phyloP scores from a whole-genome alignment of 208 protist genomes.

The Eutreptiella sp. region DNA sequence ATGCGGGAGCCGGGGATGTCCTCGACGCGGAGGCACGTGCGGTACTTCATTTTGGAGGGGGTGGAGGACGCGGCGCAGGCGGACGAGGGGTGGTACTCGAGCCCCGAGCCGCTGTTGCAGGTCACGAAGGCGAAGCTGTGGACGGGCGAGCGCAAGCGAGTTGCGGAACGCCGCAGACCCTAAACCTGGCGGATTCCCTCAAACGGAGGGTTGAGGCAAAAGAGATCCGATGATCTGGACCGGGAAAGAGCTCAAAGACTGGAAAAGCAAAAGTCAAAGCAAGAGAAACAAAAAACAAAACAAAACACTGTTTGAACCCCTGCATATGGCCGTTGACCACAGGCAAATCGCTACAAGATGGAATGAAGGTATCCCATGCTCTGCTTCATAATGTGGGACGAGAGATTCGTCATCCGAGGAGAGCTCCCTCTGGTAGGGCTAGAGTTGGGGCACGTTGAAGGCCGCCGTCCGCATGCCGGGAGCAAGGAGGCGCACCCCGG shows the following conservation, averaged over 20 bases:
- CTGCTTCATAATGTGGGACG: too few relatives aligned
- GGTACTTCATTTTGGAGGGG: conserved; percentile 47
- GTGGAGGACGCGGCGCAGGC: conserved; percentile 49
- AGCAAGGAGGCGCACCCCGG: too few relatives aligned
- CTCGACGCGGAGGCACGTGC: conserved; percentile 49
- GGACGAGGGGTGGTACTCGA: conserved; percentile 55
- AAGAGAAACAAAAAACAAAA: too few relatives aligned
- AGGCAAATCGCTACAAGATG: too few relatives aligned
- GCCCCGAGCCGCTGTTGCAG: conserved; percentile 52
- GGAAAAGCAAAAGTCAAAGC: too few relatives aligned
- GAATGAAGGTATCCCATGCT: too few relatives aligned
- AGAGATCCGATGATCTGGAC: conserved; percentile 35
- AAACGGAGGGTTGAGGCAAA: conserved; percentile 35
- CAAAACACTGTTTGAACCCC: too few relatives aligned
- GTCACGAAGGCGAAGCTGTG: conserved; percentile 44
- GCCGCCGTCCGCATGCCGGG: too few relatives aligned
- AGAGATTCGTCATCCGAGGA: too few relatives aligned
- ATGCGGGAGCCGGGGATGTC: conserved; percentile 38
- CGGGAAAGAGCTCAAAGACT: conserved; percentile 36
- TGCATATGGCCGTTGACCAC: too few relatives aligned
- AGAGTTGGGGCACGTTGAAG: too few relatives aligned
- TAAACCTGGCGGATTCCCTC: conserved; percentile 51
- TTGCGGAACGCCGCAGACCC: conserved; percentile 48
- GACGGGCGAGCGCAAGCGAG: conserved; percentile 24
- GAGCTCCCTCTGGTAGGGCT: too few relatives aligned